phyloP scores from a whole-genome alignment of 2,329 filamentous ascomycete genomes.

The Exophiala spinifera region DNA sequence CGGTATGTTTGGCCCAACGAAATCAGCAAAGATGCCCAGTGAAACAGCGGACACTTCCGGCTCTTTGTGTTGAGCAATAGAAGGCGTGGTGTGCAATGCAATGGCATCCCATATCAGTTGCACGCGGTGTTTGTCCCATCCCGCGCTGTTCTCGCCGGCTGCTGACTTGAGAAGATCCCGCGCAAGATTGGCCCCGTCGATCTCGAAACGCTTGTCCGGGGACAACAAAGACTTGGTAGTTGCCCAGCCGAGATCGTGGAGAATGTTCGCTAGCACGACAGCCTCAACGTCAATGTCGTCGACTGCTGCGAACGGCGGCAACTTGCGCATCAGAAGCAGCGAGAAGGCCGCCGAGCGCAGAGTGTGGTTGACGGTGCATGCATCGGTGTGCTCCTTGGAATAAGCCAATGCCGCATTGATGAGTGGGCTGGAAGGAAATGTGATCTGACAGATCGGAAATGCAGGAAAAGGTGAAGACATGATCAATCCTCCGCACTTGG shows the following conservation, averaged over 20 bases:
- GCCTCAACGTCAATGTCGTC: slow-evolving; percentile 31
- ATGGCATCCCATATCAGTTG: slow-evolving; percentile 52
- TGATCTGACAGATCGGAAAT: slow-evolving; percentile 42
- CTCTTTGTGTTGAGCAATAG: slow-evolving; percentile 29
- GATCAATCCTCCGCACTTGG: no score
- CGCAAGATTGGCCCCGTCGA: slow-evolving; percentile 49
- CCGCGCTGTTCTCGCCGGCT: slow-evolving; percentile 7
- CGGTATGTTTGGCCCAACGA: slow-evolving; percentile 25
- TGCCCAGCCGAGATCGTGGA: slow-evolving; percentile 40
- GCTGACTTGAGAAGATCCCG: slow-evolving; percentile 34
- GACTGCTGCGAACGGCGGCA: slow-evolving; percentile 10
- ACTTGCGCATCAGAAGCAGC: slow-evolving; percentile 37
- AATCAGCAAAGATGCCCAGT: slow-evolving; percentile 25
- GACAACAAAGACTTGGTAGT: slow-evolving; percentile 37
- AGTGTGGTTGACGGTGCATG: slow-evolving; percentile 19
- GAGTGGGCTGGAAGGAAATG: slow-evolving; percentile 23
- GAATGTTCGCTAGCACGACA: slow-evolving; percentile 14
- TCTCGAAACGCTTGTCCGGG: slow-evolving; percentile 49
- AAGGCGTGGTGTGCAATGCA: slow-evolving; percentile 36
- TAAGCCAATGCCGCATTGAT: slow-evolving; percentile 15
- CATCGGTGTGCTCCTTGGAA: slow-evolving; percentile 15
- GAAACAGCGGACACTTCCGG: slow-evolving; percentile 24
- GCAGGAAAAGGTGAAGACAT: slow-evolving; percentile 20
- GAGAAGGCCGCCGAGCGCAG: slow-evolving; percentile 33
- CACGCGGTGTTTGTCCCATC: slow-evolving; percentile 41